These are phyloP conservation scores for Cajanus cajan DNA, from an alignment of 306 rosid species.

Conservation along the genomic window DNA sequence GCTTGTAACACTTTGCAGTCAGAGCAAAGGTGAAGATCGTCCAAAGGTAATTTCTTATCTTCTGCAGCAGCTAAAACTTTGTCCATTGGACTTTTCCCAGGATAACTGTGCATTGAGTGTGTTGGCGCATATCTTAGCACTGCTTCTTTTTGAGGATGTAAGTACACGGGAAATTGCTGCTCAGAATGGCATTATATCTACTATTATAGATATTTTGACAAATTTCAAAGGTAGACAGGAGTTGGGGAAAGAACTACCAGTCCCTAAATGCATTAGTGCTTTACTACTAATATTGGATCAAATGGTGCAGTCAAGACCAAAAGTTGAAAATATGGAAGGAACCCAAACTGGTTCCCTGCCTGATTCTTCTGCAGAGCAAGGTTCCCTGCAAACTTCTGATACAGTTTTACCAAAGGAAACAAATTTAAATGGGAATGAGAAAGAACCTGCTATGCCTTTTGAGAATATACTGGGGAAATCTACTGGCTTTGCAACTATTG, in stretches of 20 bases:
- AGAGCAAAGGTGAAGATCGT: constrained; percentile 90
- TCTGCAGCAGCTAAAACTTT: constrained; percentile 90
- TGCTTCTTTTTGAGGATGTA: constrained; percentile 90
- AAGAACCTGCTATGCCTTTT: constrained; percentile 48
- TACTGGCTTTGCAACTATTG: constrained; percentile 77
- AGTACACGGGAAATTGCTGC: constrained; percentile 84
- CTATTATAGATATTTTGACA: constrained; percentile 68
- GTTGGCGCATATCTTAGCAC: constrained; percentile 76
- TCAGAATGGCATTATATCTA: constrained; percentile 66
- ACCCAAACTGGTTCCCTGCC: constrained; percentile 53
- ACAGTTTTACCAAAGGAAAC: constrained; percentile 46
- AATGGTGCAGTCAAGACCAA: constrained; percentile 82
- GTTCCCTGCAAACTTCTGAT: constrained; percentile 49
- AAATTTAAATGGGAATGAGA: constrained; percentile 43
- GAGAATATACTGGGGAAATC: constrained; percentile 82
- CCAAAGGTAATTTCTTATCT: constrained; percentile 83
- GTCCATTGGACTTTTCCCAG: constrained; percentile 71
- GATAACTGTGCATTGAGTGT: constrained; percentile 75
- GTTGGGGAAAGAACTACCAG: constrained; percentile 57
- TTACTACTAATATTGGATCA: constrained; percentile 86
- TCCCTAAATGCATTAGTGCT: constrained; percentile 84
- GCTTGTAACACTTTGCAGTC: constrained; percentile 82
- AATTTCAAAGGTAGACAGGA: constrained; percentile 64
- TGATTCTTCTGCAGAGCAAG: constrained; percentile 56
- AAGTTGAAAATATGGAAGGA: constrained; percentile 61